A percentile compares a stretch with the other conserved stretches of the same genome.
Conservation (phyloP, 225 moss, liverwort and hornwort species). For the Straminergon stramineum region DNA sequence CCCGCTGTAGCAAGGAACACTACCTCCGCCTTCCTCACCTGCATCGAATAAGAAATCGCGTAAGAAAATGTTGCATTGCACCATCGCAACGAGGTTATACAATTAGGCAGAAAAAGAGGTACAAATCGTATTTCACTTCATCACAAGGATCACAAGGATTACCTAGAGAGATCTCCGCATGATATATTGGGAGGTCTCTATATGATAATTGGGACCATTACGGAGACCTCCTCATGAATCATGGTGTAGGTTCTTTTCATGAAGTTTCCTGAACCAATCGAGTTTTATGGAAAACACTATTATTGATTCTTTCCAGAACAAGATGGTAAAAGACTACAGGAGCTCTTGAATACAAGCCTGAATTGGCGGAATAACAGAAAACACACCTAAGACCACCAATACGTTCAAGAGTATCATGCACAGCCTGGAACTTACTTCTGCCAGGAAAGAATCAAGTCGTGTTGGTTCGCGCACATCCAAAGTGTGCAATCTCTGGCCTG, state of each 20-base stretch:
- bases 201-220: background rate
- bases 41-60: background rate
- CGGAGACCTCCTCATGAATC: background rate
- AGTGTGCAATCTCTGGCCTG: slow-evolving; percentile 47
- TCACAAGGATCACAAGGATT: background rate
- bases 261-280: background rate
- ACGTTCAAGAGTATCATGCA: background rate
- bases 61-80: background rate
- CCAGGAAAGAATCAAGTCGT: slow-evolving; percentile 22
- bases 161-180: background rate
- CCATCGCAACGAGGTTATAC: background rate
- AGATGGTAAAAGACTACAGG: background rate
- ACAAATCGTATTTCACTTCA: background rate
- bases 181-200: background rate
- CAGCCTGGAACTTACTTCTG: slow-evolving; percentile 18
- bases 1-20: slow-evolving; percentile 70
- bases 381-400: background rate
- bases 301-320: background rate
- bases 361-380: background rate
- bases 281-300: background rate
- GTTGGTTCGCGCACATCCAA: slow-evolving; percentile 38
- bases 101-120: background rate
- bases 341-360: background rate
- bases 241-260: background rate
- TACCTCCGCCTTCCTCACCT: slow-evolving; percentile 60